Evolutionary conservation across 2,329 filamentous ascomycete genomes (phyloP), one percentile per base, ranked within the genome.

Genomic region (Shiraia bambusicola): DNA sequence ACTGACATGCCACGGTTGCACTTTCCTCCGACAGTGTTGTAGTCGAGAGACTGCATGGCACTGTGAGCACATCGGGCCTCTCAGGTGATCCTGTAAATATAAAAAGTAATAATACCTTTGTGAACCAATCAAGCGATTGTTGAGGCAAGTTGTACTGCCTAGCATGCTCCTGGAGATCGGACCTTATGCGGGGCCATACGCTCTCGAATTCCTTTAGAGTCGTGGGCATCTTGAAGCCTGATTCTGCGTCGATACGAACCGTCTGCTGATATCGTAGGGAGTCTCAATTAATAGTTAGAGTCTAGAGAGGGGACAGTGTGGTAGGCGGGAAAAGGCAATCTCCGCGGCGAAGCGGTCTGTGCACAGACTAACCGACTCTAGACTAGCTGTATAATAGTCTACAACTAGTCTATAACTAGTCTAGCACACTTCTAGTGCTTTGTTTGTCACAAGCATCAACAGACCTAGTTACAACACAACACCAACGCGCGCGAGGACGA

Each of bases 1-100:
- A 97, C 92, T 34, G 91, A 97, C 82, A 98, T 94, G 74, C 93
- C 93, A 65, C 93, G 89, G 76, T 98, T 98, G 77, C 91, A 95
- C 79, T 98, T 98, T 67, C 93, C 93, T 58, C 93, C 93, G 39
- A 93, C 76, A 6, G 88, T 83, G 75, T 98, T 98, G 74, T 82
- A 79, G 66, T 91, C 81, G 62, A 97, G 80, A 49, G 80, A 86
- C 89, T 96, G 60, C 15, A 24, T 38, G 12, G 12, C 11, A 12
- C 15, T 32, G 44, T 62, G 41, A 64, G 52, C 42, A 38, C 47
- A 40, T 41, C 36, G 22, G 9, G 27, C 31, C 37, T 38, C 35
- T 19, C 33, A 24, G 38, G 41, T 13, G 24, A 17, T 36, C 24
- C 15, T 42, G 30, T 14, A n/a, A n/a, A n/a, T n/a, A 34, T 22